Conservation (phyloP, 805 yeast species). For the Starmerella bacillaris region DNA sequence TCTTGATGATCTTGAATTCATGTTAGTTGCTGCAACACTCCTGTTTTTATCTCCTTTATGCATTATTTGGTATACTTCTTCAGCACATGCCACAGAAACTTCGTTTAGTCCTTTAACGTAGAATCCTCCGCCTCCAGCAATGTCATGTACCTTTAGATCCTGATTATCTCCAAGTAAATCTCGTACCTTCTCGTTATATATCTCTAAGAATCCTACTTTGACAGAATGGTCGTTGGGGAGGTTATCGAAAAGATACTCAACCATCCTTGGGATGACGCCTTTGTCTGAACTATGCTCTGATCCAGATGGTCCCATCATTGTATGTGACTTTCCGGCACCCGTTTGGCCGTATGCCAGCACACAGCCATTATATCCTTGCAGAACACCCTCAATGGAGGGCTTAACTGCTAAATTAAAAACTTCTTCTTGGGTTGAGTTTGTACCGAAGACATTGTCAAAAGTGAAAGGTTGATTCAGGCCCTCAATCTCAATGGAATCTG, state of each 20-base stretch:
- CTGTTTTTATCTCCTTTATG: constrained; percentile 40
- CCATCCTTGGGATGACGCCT: constrained; percentile 60
- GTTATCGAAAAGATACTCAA: constrained; percentile 40
- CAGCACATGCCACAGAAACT: constrained; percentile 37
- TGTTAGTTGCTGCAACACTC: constrained; percentile 41
- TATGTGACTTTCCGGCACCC: constrained; percentile 58
- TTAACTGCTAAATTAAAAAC: constrained; percentile 41
- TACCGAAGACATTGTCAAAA: constrained; percentile 48
- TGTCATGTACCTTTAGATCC: constrained; percentile 26
- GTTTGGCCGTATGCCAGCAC: constrained; percentile 67
- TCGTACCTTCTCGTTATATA: constrained; percentile 56
- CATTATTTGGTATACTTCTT: constrained; percentile 42
- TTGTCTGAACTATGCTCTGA: constrained; percentile 18
- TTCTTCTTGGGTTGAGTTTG: constrained; percentile 34
- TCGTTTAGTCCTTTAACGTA: constrained; percentile 54
- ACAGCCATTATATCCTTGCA: constrained; percentile 62
- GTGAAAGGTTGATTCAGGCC: constrained; percentile 26
- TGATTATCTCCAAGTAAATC: constrained; percentile 36
- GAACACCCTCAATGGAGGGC: constrained; percentile 49
- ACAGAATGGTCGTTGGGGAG: constrained; percentile 37
- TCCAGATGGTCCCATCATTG: constrained; percentile 50
- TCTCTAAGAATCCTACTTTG: constrained; percentile 59
- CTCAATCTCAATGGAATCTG: constrained; percentile 4
- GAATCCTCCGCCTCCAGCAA: constrained; percentile 33
- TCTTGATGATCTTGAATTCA: constrained; percentile 59